phyloP scores from a whole-genome alignment of 768 basidiomycete species.

The Leccinum fibrillosum region DNA sequence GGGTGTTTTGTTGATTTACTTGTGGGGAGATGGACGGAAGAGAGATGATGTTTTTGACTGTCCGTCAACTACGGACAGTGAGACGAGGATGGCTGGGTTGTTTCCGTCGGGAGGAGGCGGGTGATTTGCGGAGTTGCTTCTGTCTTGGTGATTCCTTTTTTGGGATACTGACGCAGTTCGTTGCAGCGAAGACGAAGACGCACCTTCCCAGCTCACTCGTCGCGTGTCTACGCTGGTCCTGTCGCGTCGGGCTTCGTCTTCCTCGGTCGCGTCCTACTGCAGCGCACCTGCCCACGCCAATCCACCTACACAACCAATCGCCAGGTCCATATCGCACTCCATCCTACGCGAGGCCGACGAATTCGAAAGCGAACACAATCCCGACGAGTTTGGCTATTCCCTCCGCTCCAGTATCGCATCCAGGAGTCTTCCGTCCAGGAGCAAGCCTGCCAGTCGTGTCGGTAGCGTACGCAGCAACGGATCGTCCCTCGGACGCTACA shows the following conservation, averaged over 20 bases:
- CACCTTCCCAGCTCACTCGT: slow-evolving; percentile 62
- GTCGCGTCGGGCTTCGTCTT: slow-evolving; percentile 42
- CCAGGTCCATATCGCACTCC: slow-evolving; percentile 28
- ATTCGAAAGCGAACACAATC: background rate
- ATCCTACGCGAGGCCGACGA: slow-evolving; percentile 32
- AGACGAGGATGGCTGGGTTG: background rate
- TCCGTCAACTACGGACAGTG: slow-evolving; percentile 3
- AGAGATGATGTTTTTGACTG: slow-evolving; percentile 7
- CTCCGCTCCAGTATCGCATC: slow-evolving; percentile 10
- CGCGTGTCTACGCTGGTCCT: slow-evolving; percentile 59
- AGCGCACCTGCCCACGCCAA: slow-evolving; percentile 15
- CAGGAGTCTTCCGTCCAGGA: slow-evolving; percentile 24
- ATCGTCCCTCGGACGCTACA: slow-evolving; percentile 25
- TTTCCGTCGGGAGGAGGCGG: slow-evolving; percentile 7
- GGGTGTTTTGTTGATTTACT: slow-evolving; percentile 14
- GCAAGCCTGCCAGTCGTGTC: slow-evolving; percentile 19
- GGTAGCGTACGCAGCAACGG: slow-evolving; percentile 18
- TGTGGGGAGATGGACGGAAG: background rate
- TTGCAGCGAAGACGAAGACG: slow-evolving; percentile 68
- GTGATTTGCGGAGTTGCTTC: slow-evolving; percentile 11
- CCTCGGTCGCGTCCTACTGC: slow-evolving; percentile 34
- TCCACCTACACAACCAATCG: slow-evolving; percentile 14
- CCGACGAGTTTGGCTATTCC: slow-evolving; percentile 27
- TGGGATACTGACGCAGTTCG: background rate
- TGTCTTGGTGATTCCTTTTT: slow-evolving; percentile 5